Base-by-base conservation (phyloP, 139 green algal species). In the Diplosphaera chodatii region DNA sequence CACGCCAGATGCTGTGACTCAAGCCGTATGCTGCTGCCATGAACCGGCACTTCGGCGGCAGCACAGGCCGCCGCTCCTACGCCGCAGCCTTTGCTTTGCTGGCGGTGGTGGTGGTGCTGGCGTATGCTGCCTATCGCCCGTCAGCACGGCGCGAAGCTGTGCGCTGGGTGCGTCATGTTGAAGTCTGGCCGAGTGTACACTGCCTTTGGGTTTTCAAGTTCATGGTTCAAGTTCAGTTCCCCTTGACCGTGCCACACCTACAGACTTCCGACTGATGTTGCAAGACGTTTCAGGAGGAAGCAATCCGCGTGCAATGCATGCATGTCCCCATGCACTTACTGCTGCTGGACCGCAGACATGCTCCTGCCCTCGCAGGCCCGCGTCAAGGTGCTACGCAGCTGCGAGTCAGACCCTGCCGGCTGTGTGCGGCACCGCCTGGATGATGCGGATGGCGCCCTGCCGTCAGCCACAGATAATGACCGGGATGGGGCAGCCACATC, bases 371-470 rank as follows among this genome's bases (percentile, higher is more conserved):
- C 25, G 48, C 48, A 59, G 48, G 48, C 48, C 16, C 48, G 16
- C 48, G 62, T 66, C 62, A 32, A 37, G 67, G 22, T 71, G 32
- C 37, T 71, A 40, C 28, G 34, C 67, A 27, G 68, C 28, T 68
- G 63, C 28, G 29, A 79, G 67, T 32, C 68, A n/a, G 80, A 81
- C 40, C 63, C 27, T 40, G 73, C 78, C 40, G 62, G 10, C 23
- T 84, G 69, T 55, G 72, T 77, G 15, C 74, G 64, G 22, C 48
- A 59, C 48, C 48, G 16, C 10, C 16, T 59, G 48, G 48, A 59
- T 18, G 48, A 59, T 25, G 48, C 13, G 3, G 48, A 59, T 10
- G 48, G 10, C 37, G 37, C 37, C 6, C n/a, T 48, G 37, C 16
- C 13, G 16, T 59, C 48, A 4, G 48, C 48, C 13, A 25, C 48